These are phyloP conservation scores for Trifolium repens DNA, from an alignment of 306 rosid species.

Conservation along the genomic window DNA sequence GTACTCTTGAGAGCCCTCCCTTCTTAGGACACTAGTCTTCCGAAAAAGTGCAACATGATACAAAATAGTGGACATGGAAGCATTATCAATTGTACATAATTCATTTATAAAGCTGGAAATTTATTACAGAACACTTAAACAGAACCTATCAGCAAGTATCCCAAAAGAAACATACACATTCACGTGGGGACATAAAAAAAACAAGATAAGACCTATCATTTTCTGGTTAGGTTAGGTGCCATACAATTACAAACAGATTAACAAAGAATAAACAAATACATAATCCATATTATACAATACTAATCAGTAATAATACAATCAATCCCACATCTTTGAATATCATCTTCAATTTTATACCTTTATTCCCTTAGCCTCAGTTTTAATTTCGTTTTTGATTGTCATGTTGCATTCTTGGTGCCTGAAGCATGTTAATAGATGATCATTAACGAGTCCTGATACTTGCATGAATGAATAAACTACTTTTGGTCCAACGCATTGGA, in stretches of 20 bases:
- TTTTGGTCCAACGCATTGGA: constrained; percentile 93
- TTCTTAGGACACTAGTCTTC: constrained; percentile 4
- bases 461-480: constrained; percentile 93
- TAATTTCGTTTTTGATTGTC: constrained; percentile 40
- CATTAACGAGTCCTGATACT: constrained; percentile 81
- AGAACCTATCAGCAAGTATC: constrained; percentile 36
- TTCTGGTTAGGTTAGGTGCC: constrained; percentile 51
- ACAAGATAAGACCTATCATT: constrained; percentile 36
- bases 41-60: constrained; percentile 7
- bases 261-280: constrained; percentile 31
- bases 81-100: constrained; percentile 26
- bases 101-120: constrained; percentile 12
- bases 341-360: background rate
- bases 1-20: background rate
- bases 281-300: background rate
- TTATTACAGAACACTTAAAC: constrained; percentile 38
- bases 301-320: constrained; percentile 13
- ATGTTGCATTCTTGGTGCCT: constrained; percentile 60
- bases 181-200: constrained; percentile 34
- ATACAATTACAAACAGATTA: constrained; percentile 39
- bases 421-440: constrained; percentile 76
- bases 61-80: constrained; percentile 22
- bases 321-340: constrained; percentile 2
- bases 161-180: constrained; percentile 44
- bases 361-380: constrained; percentile 45